Evolutionary conservation across 1,284 basidiomycete genomes (phyloP), one percentile per base, ranked within the genome.

Genomic region (Stygiomarasmius scandens): DNA sequence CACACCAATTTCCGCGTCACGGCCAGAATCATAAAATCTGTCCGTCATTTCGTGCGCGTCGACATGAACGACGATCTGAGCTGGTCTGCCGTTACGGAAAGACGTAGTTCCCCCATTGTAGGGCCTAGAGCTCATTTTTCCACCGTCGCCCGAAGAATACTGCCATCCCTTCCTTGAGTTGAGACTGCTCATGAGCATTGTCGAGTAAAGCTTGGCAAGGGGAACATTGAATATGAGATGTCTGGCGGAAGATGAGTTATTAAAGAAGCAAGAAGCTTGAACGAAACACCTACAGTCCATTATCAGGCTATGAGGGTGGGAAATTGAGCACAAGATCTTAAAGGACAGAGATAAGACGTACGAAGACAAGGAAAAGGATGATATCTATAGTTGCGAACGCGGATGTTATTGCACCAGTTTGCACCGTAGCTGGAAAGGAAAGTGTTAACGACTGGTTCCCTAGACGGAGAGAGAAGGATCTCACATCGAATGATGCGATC

Each of bases 401-500:
- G n/a, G 49, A 51, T 8, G 29, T 51, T 8, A 51, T 20, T 34
- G 32, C n/a, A 32, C 29, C 49, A 20, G 49, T 51, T 36, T 51
- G 49, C 16, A 51, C 38, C 4, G 49, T 51, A 5, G 38, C 49
- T 51, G 14, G 25, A 14, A 36, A 19, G 23, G 14, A 34, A 27
- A 50, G 8, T 24, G 19, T 11, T 19, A 2, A 14, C 8, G 19
- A 32, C 12, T 32, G 12, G 29, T 32, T 32, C 29, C 29, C 29
- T 32, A 6, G 6, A 32, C 12, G 29, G 12, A 32, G 29, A 32
- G 12, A 32, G 12, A 32, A 12, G 5, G 12, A 32, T 32, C 29
- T 34, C 19, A 49, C 48, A 20, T 6, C 48, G 22, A 23, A 51
- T 51, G 32, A 51, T 51, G 36, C 49, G 49, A 24, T 51, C 25